These are phyloP conservation scores for Scutellaria galericulata DNA, from an alignment of 257 asterid species.

Conservation along the genomic window DNA sequence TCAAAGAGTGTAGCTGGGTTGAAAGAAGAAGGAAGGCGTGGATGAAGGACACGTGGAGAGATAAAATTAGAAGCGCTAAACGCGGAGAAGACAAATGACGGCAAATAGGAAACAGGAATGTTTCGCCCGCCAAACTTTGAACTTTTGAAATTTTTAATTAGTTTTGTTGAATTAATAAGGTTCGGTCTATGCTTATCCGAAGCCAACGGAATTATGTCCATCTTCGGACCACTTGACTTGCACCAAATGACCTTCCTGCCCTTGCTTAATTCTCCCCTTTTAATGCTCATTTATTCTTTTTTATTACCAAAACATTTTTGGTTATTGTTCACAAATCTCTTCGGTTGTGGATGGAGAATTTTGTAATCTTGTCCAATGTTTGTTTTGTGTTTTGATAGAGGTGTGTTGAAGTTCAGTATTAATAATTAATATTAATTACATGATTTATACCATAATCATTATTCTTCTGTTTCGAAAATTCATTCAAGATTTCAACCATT, in stretches of 20 bases:
- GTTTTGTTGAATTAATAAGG: not conserved
- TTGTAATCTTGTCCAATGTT: too few species aligned
- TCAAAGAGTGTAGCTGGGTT: conserved; percentile 1
- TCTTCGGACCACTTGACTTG: not conserved
- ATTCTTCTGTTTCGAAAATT: too few species aligned
- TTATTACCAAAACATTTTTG: not conserved
- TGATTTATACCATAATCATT: too few species aligned
- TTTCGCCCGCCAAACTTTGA: conserved; percentile 42
- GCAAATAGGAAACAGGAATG: conserved; percentile 10
- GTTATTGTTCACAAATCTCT: too few species aligned
- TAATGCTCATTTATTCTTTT: too few species aligned
- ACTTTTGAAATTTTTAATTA: not conserved
- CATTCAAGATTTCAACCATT: too few species aligned
- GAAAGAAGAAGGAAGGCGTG: conserved; percentile 17
- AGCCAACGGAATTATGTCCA: conserved; percentile 41
- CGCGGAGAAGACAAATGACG: conserved; percentile 46
- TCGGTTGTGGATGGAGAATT: too few species aligned
- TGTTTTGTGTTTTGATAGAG: too few species aligned
- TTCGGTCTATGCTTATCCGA: conserved; percentile 37
- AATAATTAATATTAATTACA: too few species aligned
- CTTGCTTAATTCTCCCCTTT: not conserved
- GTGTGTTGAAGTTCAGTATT: too few species aligned
- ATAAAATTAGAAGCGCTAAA: conserved; percentile 45
- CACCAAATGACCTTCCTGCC: conserved; percentile 20
- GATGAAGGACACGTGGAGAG: conserved; percentile 5